Evolutionary conservation across 345 rosid genomes (phyloP), one percentile per base, ranked within the genome.

Genomic region (Sonneratia caseolaris): DNA sequence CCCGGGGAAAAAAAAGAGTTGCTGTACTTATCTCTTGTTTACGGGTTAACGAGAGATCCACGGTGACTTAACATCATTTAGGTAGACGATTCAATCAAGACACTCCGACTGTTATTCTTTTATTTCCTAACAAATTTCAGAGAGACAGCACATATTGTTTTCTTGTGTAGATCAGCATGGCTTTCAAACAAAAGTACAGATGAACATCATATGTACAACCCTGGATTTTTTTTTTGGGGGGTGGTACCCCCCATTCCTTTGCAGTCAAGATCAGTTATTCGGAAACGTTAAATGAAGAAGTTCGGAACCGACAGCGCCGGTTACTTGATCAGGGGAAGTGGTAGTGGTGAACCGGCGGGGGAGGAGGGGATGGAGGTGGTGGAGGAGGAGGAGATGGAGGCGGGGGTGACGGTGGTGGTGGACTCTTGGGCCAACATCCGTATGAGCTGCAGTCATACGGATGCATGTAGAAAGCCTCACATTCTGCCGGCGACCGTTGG

Each of bases 401-500:
- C 0, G 83, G 81, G 0, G 87, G 81, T 0, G 83, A 80, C 0
- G 88, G 81, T 0, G 83, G 84, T 0, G 90, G 78, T 0, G 77
- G 81, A 56, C 73, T 67, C 66, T 74, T 77, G 8, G 84, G 76
- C 64, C 88, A 76, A 79, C 92, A 88, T 27, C 89, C 88, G 10
- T 72, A 82, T 24, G 85, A 80, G 7, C 80, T 79, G 69, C 96
- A 93, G 70, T 81, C 76, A 68, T 82, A 73, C 42, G 88, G 90
- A 75, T 79, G 70, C 36, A 81, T 80, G 77, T 91, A 83, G 69
- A 89, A 86, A 0, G 86, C 73, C 55, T 73, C 79, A 64, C 98
- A 93, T 66, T 88, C 91, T 16, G 75, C 68, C 3, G 71, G 69
- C 22, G 98, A 82, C 37, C 97, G 79, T 74, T 93, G 97, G 56